phyloP scores from a whole-genome alignment of 1,284 basidiomycete species.

The Pholiota adiposa region DNA sequence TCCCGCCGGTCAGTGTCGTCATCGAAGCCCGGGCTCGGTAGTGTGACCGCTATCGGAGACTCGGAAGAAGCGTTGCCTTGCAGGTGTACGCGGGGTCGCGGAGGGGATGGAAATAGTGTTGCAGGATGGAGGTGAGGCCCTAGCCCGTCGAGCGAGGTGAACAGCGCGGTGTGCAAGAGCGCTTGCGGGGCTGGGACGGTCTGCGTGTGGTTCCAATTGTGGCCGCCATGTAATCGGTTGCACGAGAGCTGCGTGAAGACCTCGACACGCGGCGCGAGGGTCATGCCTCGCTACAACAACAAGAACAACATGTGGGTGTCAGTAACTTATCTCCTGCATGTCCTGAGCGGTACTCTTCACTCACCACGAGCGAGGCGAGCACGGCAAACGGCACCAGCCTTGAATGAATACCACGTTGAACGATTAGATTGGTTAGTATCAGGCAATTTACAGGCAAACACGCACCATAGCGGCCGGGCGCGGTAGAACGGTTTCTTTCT shows the following conservation, averaged over 20 bases:
- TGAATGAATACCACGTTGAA: neutral
- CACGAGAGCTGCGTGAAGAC: constrained; percentile 80
- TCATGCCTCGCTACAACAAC: constrained; percentile 70
- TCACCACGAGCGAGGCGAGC: constrained; percentile 64
- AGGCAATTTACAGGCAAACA: constrained; percentile 1
- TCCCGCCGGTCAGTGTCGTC: constrained; percentile 25
- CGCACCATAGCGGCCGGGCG: constrained; percentile 62
- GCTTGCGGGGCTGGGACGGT: constrained; percentile 4
- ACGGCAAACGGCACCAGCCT: constrained; percentile 81
- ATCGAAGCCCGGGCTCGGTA: constrained; percentile 3
- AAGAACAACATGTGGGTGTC: constrained; percentile 8
- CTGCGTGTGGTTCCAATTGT: constrained; percentile 40
- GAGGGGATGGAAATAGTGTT: constrained; percentile 11
- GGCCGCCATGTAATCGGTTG: constrained; percentile 51
- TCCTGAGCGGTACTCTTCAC: constrained; percentile 28
- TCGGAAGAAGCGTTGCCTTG: constrained; percentile 1
- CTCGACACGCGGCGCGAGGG: constrained; percentile 74
- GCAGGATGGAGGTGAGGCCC: constrained; percentile 32
- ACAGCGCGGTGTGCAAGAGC: constrained; percentile 25
- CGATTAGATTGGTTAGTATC: neutral
- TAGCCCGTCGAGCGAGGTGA: constrained; percentile 38
- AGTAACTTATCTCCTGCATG: neutral
- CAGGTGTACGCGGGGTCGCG: constrained; percentile 1
- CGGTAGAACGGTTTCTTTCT: constrained; percentile 69
- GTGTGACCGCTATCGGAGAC: neutral